These are phyloP conservation scores for Rhododendron ovatum DNA, from an alignment of 148 eudicot genomes.

Conservation along the genomic window DNA sequence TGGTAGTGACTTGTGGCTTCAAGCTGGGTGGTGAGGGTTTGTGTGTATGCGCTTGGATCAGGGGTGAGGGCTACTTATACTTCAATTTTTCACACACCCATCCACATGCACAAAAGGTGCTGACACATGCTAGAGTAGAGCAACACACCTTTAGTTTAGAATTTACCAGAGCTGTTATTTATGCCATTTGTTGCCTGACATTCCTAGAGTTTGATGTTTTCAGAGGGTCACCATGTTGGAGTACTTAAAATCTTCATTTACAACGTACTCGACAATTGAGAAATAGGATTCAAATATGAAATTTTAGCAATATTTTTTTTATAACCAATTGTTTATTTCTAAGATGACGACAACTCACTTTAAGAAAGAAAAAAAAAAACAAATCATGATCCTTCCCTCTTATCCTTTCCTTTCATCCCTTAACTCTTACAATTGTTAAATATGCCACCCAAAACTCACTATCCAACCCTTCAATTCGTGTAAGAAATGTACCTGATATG, in stretches of 20 bases:
- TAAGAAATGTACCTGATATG: background rate
- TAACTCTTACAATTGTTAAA: background rate
- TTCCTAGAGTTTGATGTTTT: background rate
- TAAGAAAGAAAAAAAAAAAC: too few species aligned
- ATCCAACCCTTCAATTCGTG: background rate
- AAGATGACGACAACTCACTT: background rate
- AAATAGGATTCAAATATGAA: background rate
- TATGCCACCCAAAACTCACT: background rate
- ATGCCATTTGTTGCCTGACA: background rate
- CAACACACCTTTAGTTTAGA: background rate
- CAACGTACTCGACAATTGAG: background rate
- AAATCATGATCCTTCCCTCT: background rate
- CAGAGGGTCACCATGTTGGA: background rate
- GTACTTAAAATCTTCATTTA: background rate
- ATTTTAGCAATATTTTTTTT: background rate
- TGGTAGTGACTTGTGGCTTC: background rate
- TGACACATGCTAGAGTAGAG: background rate
- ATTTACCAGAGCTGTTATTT: background rate
- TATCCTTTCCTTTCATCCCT: background rate
- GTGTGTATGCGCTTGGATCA: background rate
- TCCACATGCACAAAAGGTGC: background rate
- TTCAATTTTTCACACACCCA: background rate
- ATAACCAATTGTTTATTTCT: too few species aligned
- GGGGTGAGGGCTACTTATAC: background rate
- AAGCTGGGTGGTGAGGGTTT: background rate